Conservation (phyloP, 2,329 filamentous ascomycete species). For the Monilinia vaccinii-corymbosi region DNA sequence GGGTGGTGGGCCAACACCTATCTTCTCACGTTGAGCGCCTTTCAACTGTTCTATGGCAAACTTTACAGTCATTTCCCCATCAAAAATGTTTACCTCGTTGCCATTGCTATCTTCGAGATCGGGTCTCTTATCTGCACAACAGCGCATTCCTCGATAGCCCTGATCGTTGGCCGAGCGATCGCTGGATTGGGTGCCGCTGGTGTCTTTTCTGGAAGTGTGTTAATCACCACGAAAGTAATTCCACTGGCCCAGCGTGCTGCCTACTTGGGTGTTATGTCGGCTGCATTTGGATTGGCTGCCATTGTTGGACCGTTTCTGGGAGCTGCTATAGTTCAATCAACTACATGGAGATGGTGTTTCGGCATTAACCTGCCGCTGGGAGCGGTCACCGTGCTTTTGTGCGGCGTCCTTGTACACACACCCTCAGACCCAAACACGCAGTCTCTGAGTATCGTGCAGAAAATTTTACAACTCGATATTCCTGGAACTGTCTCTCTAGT, state of each 20-base stretch:
- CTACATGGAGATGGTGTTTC: constrained; percentile 4
- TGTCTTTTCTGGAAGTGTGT: not conserved
- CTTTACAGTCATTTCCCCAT: constrained; percentile 1
- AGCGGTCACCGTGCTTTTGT: not conserved
- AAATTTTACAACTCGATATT: not conserved
- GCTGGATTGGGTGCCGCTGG: not conserved
- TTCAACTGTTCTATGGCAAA: not conserved
- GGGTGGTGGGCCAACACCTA: constrained; percentile 1
- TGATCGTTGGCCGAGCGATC: constrained; percentile 5
- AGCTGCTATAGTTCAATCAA: not conserved
- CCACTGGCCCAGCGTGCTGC: constrained; percentile 1
- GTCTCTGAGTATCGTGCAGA: not conserved
- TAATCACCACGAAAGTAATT: not conserved
- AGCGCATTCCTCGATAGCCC: not conserved
- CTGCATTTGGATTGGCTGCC: not conserved
- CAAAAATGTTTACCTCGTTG: not conserved
- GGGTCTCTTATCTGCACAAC: not conserved
- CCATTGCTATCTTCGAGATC: not conserved
- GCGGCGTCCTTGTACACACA: not conserved
- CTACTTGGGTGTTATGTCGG: constrained; percentile 1
- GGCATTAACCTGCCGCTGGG: constrained; percentile 4
- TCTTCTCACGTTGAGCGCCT: not conserved
- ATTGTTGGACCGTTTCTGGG: constrained; percentile 6
- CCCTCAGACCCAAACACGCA: not conserved
- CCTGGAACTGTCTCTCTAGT: not conserved